Conservation (phyloP, 768 basidiomycete genomes). For the Boletus sp. region DNA sequence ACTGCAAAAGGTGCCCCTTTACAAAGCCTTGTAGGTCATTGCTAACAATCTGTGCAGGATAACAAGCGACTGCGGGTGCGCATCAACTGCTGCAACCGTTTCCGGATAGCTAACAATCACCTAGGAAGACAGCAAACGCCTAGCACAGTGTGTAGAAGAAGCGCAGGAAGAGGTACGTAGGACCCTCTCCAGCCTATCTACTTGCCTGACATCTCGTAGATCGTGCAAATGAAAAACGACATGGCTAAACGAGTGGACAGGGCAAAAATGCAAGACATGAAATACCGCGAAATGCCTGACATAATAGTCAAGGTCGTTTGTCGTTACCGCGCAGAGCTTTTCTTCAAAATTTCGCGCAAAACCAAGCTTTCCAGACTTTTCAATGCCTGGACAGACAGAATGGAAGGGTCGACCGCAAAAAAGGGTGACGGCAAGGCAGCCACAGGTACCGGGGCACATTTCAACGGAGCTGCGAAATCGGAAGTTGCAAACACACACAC, state of each 20-base stretch:
- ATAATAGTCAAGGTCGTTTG: conserved; percentile 87
- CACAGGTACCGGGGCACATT: conserved; percentile 23
- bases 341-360: conserved; percentile 91
- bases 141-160: conserved; percentile 78
- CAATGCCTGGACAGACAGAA: conserved; percentile 85
- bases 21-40: conserved; percentile 5
- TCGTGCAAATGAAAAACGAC: conserved; percentile 77
- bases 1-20: conserved; percentile 68
- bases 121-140: conserved; percentile 82
- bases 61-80: conserved; percentile 84
- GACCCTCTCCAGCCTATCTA: not conserved
- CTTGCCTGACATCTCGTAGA: conserved; percentile 38
- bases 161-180: conserved; percentile 73
- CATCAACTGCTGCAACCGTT: conserved; percentile 1
- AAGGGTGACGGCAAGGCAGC: conserved; percentile 38
- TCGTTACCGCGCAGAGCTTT: conserved; percentile 84
- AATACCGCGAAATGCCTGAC: conserved; percentile 84
- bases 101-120: conserved; percentile 21
- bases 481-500: conserved; percentile 47
- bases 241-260: conserved; percentile 78
- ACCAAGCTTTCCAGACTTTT: conserved; percentile 81
- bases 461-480: conserved; percentile 50
- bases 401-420: conserved; percentile 61
- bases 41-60: conserved; percentile 49
- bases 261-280: conserved; percentile 72